A percentile compares a stretch with the other conserved stretches of the same genome.
Conservation (phyloP, 805 yeast genomes). For the Candida pseudofarinosa region DNA sequence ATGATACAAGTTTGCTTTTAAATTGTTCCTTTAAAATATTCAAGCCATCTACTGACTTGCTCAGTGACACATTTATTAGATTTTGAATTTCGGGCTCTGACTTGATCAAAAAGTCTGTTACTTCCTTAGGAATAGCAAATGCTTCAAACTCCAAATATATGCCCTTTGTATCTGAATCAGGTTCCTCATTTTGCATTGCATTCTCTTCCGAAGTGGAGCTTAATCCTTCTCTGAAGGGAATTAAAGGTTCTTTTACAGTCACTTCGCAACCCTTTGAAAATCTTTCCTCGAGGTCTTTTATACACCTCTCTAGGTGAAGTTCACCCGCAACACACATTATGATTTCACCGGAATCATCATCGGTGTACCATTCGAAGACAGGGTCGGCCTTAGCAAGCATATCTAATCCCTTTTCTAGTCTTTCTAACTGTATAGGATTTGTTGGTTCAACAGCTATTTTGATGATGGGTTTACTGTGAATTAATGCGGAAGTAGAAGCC, state of each 20-base stretch:
- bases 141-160: constrained; percentile 50
- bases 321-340: constrained; percentile 96
- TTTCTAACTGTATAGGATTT: constrained; percentile 74
- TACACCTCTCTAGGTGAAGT: constrained; percentile 88
- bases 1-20: constrained; percentile 5
- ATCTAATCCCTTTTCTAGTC: constrained; percentile 72
- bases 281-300: constrained; percentile 84
- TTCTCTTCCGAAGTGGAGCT: constrained; percentile 45
- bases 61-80: constrained; percentile 9
- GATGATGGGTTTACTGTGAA: constrained; percentile 81
- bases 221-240: constrained; percentile 89
- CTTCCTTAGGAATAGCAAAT: constrained; percentile 53
- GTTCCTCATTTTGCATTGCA: not conserved
- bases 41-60: not conserved
- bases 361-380: constrained; percentile 80
- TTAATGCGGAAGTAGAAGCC: constrained; percentile 43
- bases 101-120: constrained; percentile 46
- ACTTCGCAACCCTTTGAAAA: constrained; percentile 86
- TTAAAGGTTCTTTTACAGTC: constrained; percentile 83
- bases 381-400: constrained; percentile 88
- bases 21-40: not conserved
- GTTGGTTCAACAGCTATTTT: constrained; percentile 95
- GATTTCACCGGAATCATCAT: constrained; percentile 84
- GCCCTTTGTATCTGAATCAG: constrained; percentile 28
- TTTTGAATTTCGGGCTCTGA: constrained; percentile 43